Evolutionary conservation across 2,329 filamentous ascomycete genomes (phyloP).

Genomic region (Aspergillus sp.): DNA sequence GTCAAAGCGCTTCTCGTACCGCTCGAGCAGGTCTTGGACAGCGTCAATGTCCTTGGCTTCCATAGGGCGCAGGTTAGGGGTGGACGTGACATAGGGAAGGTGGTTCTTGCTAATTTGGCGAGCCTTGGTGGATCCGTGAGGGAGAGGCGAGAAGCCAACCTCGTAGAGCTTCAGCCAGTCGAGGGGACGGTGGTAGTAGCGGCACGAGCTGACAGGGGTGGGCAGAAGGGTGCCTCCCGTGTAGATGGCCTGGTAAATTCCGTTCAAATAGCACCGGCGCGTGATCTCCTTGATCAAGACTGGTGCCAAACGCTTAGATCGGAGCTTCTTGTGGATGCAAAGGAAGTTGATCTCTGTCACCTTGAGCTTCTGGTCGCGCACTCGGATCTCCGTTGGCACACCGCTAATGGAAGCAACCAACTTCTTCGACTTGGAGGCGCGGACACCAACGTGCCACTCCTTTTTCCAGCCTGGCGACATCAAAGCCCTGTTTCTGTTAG

Average conservation of each 20-base stretch:
- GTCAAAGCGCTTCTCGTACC: constrained; percentile 73
- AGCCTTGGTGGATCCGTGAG: constrained; percentile 71
- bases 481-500: constrained; percentile 61
- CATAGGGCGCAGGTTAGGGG: constrained; percentile 73
- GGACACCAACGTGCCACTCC: constrained; percentile 92
- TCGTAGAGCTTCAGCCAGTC: constrained; percentile 97
- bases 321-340: constrained; percentile 95
- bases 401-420: constrained; percentile 95
- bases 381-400: constrained; percentile 74
- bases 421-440: constrained; percentile 72
- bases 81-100: constrained; percentile 66
- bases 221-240: constrained; percentile 88
- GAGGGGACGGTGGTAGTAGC: constrained; percentile 89
- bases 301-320: constrained; percentile 82
- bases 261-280: constrained; percentile 76
- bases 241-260: constrained; percentile 92
- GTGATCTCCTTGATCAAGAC: constrained; percentile 98
- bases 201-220: constrained; percentile 82
- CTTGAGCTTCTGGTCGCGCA: constrained; percentile 67
- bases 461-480: constrained; percentile 91
- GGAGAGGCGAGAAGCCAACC: constrained; percentile 86
- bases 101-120: constrained; percentile 82
- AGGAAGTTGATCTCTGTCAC: constrained; percentile 97
- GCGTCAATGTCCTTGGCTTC: constrained; percentile 67
- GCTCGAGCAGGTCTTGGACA: constrained; percentile 66